Conservation (phyloP, 441 rosid genomes). For the Metrosideros polymorpha region DNA sequence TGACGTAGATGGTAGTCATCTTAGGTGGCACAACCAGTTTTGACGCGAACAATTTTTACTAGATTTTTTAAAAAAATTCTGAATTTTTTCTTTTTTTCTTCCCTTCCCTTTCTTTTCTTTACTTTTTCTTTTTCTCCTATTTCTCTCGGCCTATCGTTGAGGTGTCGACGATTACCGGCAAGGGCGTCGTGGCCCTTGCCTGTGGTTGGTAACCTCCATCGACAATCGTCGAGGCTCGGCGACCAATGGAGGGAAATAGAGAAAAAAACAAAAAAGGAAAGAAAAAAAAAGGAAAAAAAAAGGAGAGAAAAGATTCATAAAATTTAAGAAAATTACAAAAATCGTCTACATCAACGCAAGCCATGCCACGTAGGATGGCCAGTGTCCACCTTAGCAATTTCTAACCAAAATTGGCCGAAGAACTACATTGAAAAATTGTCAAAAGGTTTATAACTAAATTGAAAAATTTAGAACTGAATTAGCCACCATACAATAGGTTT, state of each 20-base stretch:
- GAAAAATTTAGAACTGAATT: background rate
- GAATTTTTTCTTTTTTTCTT: background rate
- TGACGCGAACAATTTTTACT: background rate
- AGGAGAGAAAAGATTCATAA: background rate
- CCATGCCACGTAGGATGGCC: fast-evolving
- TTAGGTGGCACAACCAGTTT: fast-evolving
- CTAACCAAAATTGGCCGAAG: background rate
- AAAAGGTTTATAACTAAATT: background rate
- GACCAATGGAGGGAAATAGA: background rate
- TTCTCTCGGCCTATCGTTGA: fast-evolving
- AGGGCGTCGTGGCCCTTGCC: background rate
- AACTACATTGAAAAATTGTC: fast-evolving
- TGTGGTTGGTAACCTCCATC: background rate
- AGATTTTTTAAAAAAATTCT: too few species aligned
- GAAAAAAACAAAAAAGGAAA: background rate
- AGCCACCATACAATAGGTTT: background rate
- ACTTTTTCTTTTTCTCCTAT: background rate
- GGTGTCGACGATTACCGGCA: background rate
- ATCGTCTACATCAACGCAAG: fast-evolving
- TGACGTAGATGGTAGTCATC: background rate
- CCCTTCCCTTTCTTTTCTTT: background rate
- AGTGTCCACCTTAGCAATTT: fast-evolving
- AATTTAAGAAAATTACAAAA: background rate
- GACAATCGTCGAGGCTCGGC: background rate
- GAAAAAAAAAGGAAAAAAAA: background rate